Evolutionary conservation across 129 eudicot genomes (phyloP).

Genomic region (Centaurea solstitialis): DNA sequence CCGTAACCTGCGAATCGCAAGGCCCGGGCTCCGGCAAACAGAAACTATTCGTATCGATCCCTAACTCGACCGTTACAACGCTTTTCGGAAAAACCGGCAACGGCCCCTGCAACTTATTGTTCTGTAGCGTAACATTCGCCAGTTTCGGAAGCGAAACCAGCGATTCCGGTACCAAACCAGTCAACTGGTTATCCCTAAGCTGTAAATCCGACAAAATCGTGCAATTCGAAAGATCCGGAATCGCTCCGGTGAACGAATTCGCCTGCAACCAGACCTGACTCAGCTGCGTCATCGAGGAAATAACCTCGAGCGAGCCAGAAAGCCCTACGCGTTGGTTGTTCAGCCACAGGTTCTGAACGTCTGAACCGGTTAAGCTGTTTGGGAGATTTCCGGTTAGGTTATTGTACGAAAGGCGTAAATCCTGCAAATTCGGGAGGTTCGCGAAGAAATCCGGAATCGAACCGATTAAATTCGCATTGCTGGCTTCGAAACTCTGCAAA

Average conservation of each 20-base stretch:
- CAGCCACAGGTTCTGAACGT: constrained; percentile 52
- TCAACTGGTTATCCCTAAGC: constrained; percentile 59
- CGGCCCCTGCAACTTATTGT: constrained; percentile 69
- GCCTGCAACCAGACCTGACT: constrained; percentile 61
- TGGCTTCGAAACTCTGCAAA: constrained; percentile 40
- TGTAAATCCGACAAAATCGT: constrained; percentile 46
- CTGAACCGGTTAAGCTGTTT: constrained; percentile 37
- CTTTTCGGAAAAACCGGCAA: constrained; percentile 43
- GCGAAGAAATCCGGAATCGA: constrained; percentile 60
- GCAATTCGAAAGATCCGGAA: constrained; percentile 59
- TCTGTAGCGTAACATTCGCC: constrained; percentile 43
- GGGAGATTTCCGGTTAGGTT: constrained; percentile 63
- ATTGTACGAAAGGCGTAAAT: constrained; percentile 56
- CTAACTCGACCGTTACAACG: constrained; percentile 36
- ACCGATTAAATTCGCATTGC: constrained; percentile 39
- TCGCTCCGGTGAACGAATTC: constrained; percentile 52
- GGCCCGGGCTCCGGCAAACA: constrained; percentile 52
- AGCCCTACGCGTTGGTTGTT: constrained; percentile 63
- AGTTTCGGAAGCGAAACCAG: constrained; percentile 48
- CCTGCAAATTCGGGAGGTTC: constrained; percentile 36
- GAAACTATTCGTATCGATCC: constrained; percentile 39
- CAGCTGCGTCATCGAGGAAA: constrained; percentile 43
- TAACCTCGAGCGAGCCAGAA: constrained; percentile 51
- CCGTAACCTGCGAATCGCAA: constrained; percentile 65
- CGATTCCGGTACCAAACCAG: constrained; percentile 64